Base-by-base conservation (phyloP, 164 flowering plant species). In the Sedum album region DNA sequence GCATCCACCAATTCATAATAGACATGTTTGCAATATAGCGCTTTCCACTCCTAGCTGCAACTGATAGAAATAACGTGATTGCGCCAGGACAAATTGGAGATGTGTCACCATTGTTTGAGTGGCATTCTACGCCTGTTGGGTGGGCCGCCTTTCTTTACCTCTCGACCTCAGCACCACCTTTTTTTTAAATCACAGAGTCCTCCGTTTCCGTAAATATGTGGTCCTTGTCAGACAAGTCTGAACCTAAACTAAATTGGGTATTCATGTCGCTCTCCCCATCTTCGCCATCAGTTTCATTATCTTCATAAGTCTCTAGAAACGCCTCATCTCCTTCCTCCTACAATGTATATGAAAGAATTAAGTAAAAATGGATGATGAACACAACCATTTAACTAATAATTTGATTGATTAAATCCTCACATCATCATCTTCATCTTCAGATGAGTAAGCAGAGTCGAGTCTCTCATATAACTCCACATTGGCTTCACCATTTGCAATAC, bases 281-380 rank as follows among this genome's bases (percentile, higher is more conserved):
- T 64, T 74, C 85, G 28, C n/a, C 70, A 33, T 76, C 81, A 41
- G 69, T 69, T 25, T 76, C 86, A 42, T 75, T 57, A 21, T 69
- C 65, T 51, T 71, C 53, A 61, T 79, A 82, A n/a, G 78, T 82
- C 75, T 76, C 79, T n/a, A 86, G 86, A 78, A 82, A 85, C 33
- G 85, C 82, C 25, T 82, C 93, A 30, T 86, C 91, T 33, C 76
- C 88, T 77, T 87, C 97, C 67, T 87, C 94, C 92, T 89, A 66
- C 60, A 9, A 35, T 1, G 72, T 20, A 36, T 20, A 60, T 17
- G 64, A 38, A 73, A 23, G 51, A 44, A 42, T 1, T 3, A 60
- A 60, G 60, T 55, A 6, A 39, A n/a, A 51, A 68, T 6, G n/a
- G 36, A 11, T 18, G 2, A 23, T 13, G 15, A 14, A 4, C 39